A percentile compares a stretch with the other conserved stretches of the same genome.
phyloP scores from a whole-genome alignment of 257 asterid species.

The Solanum clarkiae region DNA sequence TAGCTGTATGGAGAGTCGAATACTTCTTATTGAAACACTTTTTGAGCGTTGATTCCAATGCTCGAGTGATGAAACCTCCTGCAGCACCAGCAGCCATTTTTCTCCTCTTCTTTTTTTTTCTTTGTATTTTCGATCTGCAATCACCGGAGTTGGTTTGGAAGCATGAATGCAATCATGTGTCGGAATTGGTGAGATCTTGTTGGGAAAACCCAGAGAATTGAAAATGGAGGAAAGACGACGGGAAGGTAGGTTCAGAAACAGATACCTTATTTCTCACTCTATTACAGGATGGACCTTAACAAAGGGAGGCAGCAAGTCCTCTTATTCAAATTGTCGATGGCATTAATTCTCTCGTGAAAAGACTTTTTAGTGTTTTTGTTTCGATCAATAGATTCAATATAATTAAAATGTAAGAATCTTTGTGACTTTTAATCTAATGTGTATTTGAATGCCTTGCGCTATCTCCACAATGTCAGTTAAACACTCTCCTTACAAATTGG shows the following conservation, averaged over 20 bases:
- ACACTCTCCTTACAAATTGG: no score
- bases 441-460: no score
- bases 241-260: background rate
- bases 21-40: conserved; percentile 68
- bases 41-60: conserved; percentile 90
- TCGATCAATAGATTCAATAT: no score
- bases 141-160: background rate
- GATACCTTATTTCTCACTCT: no score
- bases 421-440: no score
- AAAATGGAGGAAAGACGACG: background rate
- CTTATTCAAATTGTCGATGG: no score
- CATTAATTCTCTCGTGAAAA: no score
- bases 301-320: no score
- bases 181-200: background rate
- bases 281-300: no score
- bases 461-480: no score
- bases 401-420: no score
- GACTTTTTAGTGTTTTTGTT: no score
- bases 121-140: background rate
- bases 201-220: background rate
- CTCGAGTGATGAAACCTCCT: conserved; percentile 90
- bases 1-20: conserved; percentile 51
- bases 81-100: conserved; percentile 87
- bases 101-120: conserved; percentile 3
- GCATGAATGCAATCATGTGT: background rate